Evolutionary conservation across 2,329 filamentous ascomycete genomes (phyloP), one percentile per base, ranked within the genome.

Genomic region (Aspergillus sergii): DNA sequence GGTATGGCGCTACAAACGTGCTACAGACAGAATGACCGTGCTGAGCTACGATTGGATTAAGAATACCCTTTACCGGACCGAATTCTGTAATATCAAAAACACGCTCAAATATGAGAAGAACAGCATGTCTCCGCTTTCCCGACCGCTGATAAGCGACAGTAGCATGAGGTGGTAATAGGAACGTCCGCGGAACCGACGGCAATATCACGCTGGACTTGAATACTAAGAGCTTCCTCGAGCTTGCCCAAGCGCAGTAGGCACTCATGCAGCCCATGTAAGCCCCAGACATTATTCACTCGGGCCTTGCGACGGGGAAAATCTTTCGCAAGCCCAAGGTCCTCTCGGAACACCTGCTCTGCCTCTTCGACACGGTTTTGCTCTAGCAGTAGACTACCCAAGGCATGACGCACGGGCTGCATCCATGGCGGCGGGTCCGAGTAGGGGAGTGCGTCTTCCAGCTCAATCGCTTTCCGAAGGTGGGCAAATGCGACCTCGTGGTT

Each of bases 371-470:
- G 78, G 0, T 84, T 86, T 70, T 90, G 89, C 69, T 92, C 90
- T 19, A 91, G 78, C 19, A 91, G 75, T 1, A 93, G 78, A 0
- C 89, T 90, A 1, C 87, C 89, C 59, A 88, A 89, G 0, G 90
- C 89, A 74, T 92, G 90, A 1, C 89, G 80, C 0, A 86, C 85
- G 0, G 90, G 90, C 70, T 90, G 88, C 89, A 92, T 92, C 90
- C 90, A 92, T 0, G 88, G 88, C 89, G 89, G 91, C 0, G 90
- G 90, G 72, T 93, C 90, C 34, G 89, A 87, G 65, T 90, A 92
- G 0, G 86, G 86, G 23, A 93, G 80, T 0, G 73, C 76, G 66
- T 91, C 89, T 67, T 91, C 88, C 1, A 85, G 80, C 1, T 75
- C 69, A 12, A 91, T 85, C 0, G 89, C 84, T 3, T 80, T 78